Base-by-base conservation (phyloP, 2,329 filamentous ascomycete species). In the Ascochyta koolunga region DNA sequence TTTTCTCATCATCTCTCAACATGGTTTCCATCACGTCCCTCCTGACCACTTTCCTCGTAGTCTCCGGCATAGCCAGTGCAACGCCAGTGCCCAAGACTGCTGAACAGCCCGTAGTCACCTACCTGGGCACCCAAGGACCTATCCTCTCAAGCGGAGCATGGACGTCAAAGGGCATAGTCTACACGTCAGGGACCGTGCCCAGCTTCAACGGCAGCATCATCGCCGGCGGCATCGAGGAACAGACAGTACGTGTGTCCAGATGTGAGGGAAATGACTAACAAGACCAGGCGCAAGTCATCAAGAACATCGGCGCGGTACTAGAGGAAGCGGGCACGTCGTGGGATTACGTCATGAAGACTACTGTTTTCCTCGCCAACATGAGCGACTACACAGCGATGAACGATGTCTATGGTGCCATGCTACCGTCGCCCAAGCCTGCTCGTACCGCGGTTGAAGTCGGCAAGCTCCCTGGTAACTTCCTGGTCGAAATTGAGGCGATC, bases 301-400 rank as follows among this genome's bases (percentile, higher is more conserved):
- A 69, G 47, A 71, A 71, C 52, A 71, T 72, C 19, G 68, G 56
- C 1, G 62, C 54, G 0, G 60, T 70, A 7, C 64, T 72, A 9
- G 65, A 64, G 39, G 69, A 71, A 44, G 69, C 68, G 7, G 69
- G 69, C 3, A 71, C 69, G 9, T 70, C 67, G 5, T 71, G 65
- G 67, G 66, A 69, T 31, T 70, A 71, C 19, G 68, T 71, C n/a
- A 56, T 72, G 56, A 71, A 72, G 44, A 70, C 65, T 5, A 72
- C 68, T 2, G 67, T 72, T 2, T 71, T 66, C 48, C 64, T 72
- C 5, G 66, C 69, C 22, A 64, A 67, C 35, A 71, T 72, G 67
- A 61, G 57, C 33, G 69, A 72, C 43, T 71, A 70, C 54, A 45
- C 64, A 2, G 69, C 69, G 4, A 72, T 72, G 69, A 72, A 72